A percentile compares a stretch with the other conserved stretches of the same genome.
These are phyloP conservation scores for Collybia sordida DNA, from an alignment of 768 basidiomycete genomes.

Conservation along the genomic window DNA sequence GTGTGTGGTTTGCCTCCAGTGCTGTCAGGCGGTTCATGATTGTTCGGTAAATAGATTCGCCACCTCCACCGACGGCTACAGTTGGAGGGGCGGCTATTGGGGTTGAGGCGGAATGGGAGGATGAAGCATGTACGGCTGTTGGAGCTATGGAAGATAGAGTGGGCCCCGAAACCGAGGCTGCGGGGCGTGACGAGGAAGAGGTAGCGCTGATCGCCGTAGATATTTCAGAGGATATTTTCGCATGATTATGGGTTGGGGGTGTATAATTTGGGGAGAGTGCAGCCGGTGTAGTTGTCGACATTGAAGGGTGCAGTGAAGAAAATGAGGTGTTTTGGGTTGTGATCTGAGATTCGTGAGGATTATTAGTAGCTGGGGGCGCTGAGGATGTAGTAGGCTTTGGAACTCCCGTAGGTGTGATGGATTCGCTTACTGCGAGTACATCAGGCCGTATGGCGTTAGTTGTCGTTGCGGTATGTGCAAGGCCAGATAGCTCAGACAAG, in stretches of 20 bases:
- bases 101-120: constrained; percentile 8
- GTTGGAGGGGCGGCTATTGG: constrained; percentile 14
- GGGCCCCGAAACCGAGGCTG: not conserved
- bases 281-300: too few relatives aligned
- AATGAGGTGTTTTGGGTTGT: not conserved
- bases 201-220: too few relatives aligned
- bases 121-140: constrained; percentile 3
- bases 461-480: too few relatives aligned
- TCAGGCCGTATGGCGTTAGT: too few relatives aligned
- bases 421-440: too few relatives aligned
- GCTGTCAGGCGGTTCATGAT: constrained; percentile 91
- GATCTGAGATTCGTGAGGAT: not conserved
- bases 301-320: too few relatives aligned
- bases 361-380: constrained; percentile 1
- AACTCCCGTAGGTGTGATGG: too few relatives aligned
- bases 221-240: not conserved
- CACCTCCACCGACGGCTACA: constrained; percentile 35
- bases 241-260: too few relatives aligned
- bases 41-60: constrained; percentile 93
- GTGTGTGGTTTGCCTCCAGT: constrained; percentile 84
- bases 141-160: not conserved
- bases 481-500: too few relatives aligned
- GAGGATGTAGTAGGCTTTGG: not conserved
- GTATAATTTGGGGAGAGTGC: too few relatives aligned
- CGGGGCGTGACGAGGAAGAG: not conserved